Evolutionary conservation across 495 filamentous ascomycete species (phyloP), one percentile per base, ranked within the genome.

Genomic region (Penicillium chermesinum): DNA sequence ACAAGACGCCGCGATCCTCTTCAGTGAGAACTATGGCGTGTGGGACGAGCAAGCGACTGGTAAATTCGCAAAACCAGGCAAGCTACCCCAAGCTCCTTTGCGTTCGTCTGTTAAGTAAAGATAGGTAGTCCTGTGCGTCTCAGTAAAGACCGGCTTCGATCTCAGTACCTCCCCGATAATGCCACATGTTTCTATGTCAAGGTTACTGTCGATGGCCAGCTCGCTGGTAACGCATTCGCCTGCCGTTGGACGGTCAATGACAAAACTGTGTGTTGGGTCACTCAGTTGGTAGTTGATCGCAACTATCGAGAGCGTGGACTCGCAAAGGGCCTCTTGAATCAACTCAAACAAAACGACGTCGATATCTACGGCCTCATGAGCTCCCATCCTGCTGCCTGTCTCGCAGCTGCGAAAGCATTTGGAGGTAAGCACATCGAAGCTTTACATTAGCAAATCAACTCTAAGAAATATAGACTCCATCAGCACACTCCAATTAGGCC

Each of bases 351-450:
- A 2, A n/a, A 13, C 8, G 1, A 18, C 15, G 21, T 25, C 30
- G n/a, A 43, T 25, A 43, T 43, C 4, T 43, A 43, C 15, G 40
- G 40, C 4, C 25, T 43, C 8, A 43, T 43, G 40, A 43, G 40
- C 25, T 43, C 40, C 1, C 40, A 43, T 22, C 40, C 22, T 12
- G 22, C 40, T 16, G 40, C 40, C 12, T 43, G 40, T 16, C 18
- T 43, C 5, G 22, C 22, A 25, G 21, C 40, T 1, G 18, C 22
- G 18, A 43, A 30, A 16, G 40, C 40, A 25, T 43, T 25, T 43
- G 18, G 40, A 1, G 21, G 21, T 22, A 13, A 30, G 25, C 25
- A 30, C 25, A 30, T 30, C n/a, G n/a, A n/a, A n/a, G n/a, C n/a
- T n/a, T n/a, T n/a, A n/a, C n/a, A n/a, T n/a, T n/a, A n/a, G n/a